phyloP scores from a whole-genome alignment of 192 early-diverging fungal genomes.

The Coemansia reversa region DNA sequence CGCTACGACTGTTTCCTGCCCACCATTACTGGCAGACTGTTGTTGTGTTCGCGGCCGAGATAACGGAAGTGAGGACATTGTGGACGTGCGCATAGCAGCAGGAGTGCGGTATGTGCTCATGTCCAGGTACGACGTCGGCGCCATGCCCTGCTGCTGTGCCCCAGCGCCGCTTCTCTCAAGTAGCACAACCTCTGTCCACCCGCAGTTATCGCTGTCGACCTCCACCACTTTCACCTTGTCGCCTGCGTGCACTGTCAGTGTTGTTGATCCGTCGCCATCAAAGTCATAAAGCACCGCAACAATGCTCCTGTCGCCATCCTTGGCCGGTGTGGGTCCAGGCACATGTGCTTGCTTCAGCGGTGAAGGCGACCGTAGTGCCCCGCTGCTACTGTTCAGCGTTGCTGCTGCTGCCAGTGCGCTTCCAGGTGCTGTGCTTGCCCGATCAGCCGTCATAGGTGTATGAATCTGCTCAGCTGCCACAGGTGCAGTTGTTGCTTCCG shows the following conservation, averaged over 20 bases:
- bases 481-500: neutral
- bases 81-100: neutral
- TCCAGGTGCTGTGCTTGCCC: slow-evolving; percentile 12
- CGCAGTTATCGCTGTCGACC: slow-evolving; percentile 29
- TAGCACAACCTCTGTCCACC: slow-evolving; percentile 30
- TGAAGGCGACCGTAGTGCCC: neutral
- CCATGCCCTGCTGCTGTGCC: slow-evolving; percentile 26
- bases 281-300: slow-evolving; percentile 36
- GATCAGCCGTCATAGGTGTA: neutral
- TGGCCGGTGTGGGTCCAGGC: neutral
- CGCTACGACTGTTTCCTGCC: slow-evolving; percentile 21
- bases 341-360: neutral
- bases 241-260: slow-evolving; percentile 28
- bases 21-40: neutral
- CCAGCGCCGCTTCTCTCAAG: slow-evolving; percentile 3
- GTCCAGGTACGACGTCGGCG: slow-evolving; percentile 42
- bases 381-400: neutral
- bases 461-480: neutral
- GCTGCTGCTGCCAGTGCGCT: slow-evolving; percentile 9
- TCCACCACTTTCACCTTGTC: slow-evolving; percentile 30
- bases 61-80: neutral
- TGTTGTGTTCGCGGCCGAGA: slow-evolving; percentile 4
- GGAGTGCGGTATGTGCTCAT: slow-evolving; percentile 19
- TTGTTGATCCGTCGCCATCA: slow-evolving; percentile 36
- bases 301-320: neutral